Evolutionary conservation across 495 filamentous ascomycete genomes (phyloP), one percentile per base, ranked within the genome.

Genomic region (Lophiotrema nucula): DNA sequence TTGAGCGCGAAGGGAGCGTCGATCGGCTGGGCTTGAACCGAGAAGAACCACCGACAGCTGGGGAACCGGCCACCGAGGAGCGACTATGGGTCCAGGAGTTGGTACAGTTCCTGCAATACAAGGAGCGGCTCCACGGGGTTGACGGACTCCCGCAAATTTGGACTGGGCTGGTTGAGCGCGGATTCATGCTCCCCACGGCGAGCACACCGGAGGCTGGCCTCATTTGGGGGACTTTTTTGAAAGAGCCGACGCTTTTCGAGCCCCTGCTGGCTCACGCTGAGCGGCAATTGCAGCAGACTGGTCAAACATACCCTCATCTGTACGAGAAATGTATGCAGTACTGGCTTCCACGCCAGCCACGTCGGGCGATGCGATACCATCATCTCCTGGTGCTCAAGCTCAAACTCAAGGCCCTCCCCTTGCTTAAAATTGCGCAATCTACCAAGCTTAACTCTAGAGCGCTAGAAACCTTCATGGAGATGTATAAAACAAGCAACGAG

Each of bases 71-170:
- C 31, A 35, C n/a, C n/a, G 8, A n/a, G n/a, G n/a, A 35, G 31
- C 31, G 68, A 80, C 47, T 62, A 56, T 25, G 58, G 73, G 19
- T 79, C 83, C 50, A 66, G 13, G 72, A 89, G 11, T 91, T 88
- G 88, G 73, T 79, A 15, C 79, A 83, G 55, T 71, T 89, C 22
- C 71, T 91, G 18, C 74, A 79, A 27, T 85, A 81, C 60, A 75
- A 82, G 31, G 76, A 81, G 58, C 79, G 85, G 12, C 72, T 78
- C 39, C 76, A 88, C 69, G 86, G 86, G 1, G 64, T 77, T 22
- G 57, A 72, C 16, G 88, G 88, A 0, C 79, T 83, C 2, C 27
- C 73, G 15, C 73, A 75, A 33, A 84, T 90, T 33, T 93, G 85
- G 82, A 69, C 77, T 47, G 82, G 78, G 2, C 70, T 91, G 54